phyloP scores from a whole-genome alignment of 192 early-diverging fungal species.

The Piromyces finnis region DNA sequence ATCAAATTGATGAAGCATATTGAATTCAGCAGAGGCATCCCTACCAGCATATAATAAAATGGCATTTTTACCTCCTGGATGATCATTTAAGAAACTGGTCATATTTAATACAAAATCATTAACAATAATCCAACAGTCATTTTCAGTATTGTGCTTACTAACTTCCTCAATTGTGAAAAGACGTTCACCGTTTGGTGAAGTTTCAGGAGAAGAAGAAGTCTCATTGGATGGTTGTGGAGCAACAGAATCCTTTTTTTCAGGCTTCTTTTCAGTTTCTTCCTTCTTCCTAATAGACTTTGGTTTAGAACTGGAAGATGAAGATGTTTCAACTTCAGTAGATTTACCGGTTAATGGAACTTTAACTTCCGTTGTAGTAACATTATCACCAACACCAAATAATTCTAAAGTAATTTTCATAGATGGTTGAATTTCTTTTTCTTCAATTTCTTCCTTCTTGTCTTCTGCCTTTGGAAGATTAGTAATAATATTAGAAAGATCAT shows the following conservation, averaged over 20 bases:
- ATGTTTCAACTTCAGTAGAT: not conserved
- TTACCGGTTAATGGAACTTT: constrained; percentile 13
- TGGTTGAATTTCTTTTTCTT: not conserved
- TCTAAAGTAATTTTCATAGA: not conserved
- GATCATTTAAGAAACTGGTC: constrained; percentile 70
- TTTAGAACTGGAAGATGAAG: too few relatives aligned
- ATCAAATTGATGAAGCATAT: constrained; percentile 67
- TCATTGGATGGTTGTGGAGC: not conserved
- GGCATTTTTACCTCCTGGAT: constrained; percentile 83
- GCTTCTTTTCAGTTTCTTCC: constrained; percentile 6
- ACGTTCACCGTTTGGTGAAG: not conserved
- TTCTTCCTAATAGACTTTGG: too few relatives aligned
- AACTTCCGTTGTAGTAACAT: not conserved
- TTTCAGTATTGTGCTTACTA: constrained; percentile 59
- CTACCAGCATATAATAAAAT: constrained; percentile 73
- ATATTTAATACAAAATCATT: constrained; percentile 64
- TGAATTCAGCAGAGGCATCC: constrained; percentile 59
- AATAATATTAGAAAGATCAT: not conserved
- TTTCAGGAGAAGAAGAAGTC: too few relatives aligned
- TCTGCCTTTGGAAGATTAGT: not conserved
- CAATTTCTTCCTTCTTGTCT: not conserved
- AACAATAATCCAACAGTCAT: constrained; percentile 76
- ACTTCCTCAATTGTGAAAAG: constrained; percentile 40
- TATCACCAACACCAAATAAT: not conserved
- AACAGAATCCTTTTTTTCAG: constrained; percentile 20